These are phyloP conservation scores for Clonostachys byssicola DNA, from an alignment of 2,329 filamentous ascomycete species.

Conservation along the genomic window DNA sequence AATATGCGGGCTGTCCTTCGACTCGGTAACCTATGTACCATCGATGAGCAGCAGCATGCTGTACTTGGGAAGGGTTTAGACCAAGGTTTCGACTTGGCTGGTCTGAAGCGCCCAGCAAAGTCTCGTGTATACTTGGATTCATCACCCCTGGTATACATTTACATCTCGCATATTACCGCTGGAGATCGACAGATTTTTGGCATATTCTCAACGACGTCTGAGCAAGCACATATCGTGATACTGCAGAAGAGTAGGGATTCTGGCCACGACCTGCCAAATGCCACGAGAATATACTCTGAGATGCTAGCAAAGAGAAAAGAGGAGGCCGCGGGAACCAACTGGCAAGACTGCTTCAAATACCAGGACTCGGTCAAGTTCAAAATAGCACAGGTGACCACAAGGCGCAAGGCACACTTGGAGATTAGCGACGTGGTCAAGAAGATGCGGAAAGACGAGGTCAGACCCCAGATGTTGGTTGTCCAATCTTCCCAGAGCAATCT, in stretches of 20 bases:
- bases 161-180: constrained; percentile 86
- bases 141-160: constrained; percentile 76
- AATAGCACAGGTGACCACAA: constrained; percentile 81
- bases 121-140: constrained; percentile 68
- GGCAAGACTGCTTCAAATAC: constrained; percentile 82
- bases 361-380: constrained; percentile 84
- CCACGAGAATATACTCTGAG: constrained; percentile 83
- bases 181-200: constrained; percentile 93
- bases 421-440: constrained; percentile 86
- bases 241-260: constrained; percentile 77
- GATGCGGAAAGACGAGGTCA: constrained; percentile 78
- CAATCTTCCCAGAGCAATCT: constrained; percentile 83
- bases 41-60: constrained; percentile 85
- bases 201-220: constrained; percentile 78
- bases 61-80: constrained; percentile 91
- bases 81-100: constrained; percentile 82
- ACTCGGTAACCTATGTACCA: constrained; percentile 86
- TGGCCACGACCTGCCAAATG: constrained; percentile 79
- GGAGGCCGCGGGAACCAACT: constrained; percentile 64
- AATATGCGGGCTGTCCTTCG: constrained; percentile 84
- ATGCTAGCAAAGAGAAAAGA: constrained; percentile 61
- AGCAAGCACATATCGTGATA: constrained; percentile 83
- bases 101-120: constrained; percentile 66
- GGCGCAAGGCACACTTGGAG: constrained; percentile 84
- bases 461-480: constrained; percentile 79